Base-by-base conservation (phyloP, 371 early-diverging fungal genomes). In the Globomyces sp. region DNA sequence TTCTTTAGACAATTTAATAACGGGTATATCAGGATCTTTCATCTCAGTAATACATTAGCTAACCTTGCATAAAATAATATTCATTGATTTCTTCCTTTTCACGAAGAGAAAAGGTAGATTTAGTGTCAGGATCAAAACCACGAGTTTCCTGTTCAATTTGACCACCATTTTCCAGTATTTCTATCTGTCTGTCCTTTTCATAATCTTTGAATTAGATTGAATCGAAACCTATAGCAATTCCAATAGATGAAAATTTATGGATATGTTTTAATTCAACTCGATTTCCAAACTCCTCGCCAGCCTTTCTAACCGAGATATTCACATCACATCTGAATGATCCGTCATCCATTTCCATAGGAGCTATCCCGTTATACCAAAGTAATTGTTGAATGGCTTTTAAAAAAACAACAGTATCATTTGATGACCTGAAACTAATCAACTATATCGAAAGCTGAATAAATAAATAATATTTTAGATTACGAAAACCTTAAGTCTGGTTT, bases 251-350 rank as follows among this genome's bases (percentile, higher is more conserved):
- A 37, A 94, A 75, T 60, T 90, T 90, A 63, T 90, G 89, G n/a
- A 96, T 70, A 67, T 96, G 94, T 68, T 96, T 96, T 47, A 96
- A 71, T 72, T 96, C 96, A 61, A 89, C 88, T 0, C 92, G 83
- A 0, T 84, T 84, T 2, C 92, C 92, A 45, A 83, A 85, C 5
- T 77, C 77, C n/a, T 74, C 72, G 1, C 80, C 83, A 2, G 68
- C 66, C 60, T 75, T 68, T 46, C 59, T 43, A 3, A 94, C 90
- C 3, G 94, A 94, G 5, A 96, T 90, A 69, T 96, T 96, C 42
- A 94, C 92, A 77, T 96, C 96, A 66, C 92, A 92, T 37, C 96
- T 85, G 81, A 92, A 81, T 0, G 92, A 90, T 0, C 96, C 95
- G 78, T 93, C 92, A 58, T 92, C 94, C 88, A 93, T 89, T 64